Percentiles rank a stretch among this genome's conserved stretches.
These are phyloP conservation scores for Lactarius sp. DNA, from an alignment of 768 basidiomycete species.

Conservation along the genomic window DNA sequence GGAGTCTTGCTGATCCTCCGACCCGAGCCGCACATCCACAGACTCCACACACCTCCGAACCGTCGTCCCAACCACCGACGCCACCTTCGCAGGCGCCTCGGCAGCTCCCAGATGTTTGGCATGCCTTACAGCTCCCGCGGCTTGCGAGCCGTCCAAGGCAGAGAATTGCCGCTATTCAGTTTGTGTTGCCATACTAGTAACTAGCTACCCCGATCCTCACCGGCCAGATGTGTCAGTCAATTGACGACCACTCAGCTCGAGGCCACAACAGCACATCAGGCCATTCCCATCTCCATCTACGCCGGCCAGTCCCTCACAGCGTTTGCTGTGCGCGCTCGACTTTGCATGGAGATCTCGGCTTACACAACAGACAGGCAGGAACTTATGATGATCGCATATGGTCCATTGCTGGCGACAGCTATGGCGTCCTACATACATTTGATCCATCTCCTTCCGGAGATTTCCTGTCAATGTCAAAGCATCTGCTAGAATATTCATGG, in stretches of 20 bases:
- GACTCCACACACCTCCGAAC: neutral
- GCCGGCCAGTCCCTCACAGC: constrained; percentile 14
- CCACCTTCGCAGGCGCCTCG: neutral
- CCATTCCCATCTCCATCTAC: constrained; percentile 6
- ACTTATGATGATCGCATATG: constrained; percentile 1
- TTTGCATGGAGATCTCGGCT: neutral
- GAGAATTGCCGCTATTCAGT: constrained; percentile 17
- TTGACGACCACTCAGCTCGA: constrained; percentile 19
- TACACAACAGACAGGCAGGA: constrained; percentile 11
- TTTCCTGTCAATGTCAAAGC: constrained; percentile 5
- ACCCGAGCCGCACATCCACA: neutral
- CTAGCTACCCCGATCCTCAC: constrained; percentile 4
- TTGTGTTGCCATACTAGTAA: constrained; percentile 5
- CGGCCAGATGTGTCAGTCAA: constrained; percentile 1
- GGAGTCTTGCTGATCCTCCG: neutral
- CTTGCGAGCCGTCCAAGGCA: constrained; percentile 12
- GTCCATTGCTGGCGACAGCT: constrained; percentile 19
- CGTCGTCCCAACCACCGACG: neutral
- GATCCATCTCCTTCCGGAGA: constrained; percentile 1
- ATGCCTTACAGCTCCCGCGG: constrained; percentile 9
- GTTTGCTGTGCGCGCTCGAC: constrained; percentile 15
- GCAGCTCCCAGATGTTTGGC: constrained; percentile 4
- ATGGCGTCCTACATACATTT: constrained; percentile 15
- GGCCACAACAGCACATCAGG: constrained; percentile 8
- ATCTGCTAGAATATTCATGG: constrained; percentile 15